Conservation (phyloP, 148 eudicot genomes). For the Amaranthus palmeri region DNA sequence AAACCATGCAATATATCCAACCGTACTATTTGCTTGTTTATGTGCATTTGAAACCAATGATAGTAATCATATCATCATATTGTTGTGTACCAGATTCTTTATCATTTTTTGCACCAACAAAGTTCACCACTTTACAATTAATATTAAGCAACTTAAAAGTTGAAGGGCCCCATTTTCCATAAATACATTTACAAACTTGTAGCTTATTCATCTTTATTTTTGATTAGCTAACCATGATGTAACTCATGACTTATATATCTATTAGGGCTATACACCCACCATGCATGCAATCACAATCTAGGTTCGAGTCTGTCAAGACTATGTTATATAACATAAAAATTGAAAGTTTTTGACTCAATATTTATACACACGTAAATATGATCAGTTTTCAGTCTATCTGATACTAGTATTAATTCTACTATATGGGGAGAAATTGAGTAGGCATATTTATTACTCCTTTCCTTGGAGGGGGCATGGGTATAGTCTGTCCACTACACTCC, state of each 20-base stretch:
- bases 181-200: constrained; percentile 7
- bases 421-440: too few species aligned
- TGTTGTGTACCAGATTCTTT: constrained; percentile 8
- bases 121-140: background rate
- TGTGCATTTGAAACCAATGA: constrained; percentile 12
- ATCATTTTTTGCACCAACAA: constrained; percentile 22
- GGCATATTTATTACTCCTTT: too few species aligned
- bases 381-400: too few species aligned
- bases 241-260: background rate
- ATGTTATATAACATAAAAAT: background rate
- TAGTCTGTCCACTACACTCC: too few species aligned
- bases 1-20: constrained; percentile 16
- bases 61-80: constrained; percentile 23
- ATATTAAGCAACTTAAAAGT: constrained; percentile 1
- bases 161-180: constrained; percentile 16
- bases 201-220: background rate
- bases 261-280: background rate
- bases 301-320: background rate
- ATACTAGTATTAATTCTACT: too few species aligned
- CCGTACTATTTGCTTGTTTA: constrained; percentile 2
- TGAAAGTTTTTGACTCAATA: background rate
- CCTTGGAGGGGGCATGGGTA: too few species aligned
- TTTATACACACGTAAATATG: too few species aligned
- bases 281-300: background rate
- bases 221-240: constrained; percentile 11